Base-by-base conservation (phyloP, 2,329 filamentous ascomycete species). In the Nothophoma quercina region DNA sequence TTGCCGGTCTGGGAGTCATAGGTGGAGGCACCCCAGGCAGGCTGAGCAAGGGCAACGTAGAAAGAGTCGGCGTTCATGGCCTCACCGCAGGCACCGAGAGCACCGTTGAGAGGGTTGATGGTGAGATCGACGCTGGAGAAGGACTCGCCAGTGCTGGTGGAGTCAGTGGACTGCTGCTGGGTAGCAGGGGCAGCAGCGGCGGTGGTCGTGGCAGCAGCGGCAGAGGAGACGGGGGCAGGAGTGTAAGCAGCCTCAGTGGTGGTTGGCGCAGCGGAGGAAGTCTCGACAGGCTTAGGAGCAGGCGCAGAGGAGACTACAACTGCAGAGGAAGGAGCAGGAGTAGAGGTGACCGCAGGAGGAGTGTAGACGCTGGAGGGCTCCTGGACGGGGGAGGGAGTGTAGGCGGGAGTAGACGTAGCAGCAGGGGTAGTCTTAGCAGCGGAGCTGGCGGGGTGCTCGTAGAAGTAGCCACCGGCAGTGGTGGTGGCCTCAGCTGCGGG, bases 101-200 rank as follows among this genome's bases (percentile, higher is more conserved):
- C 67, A 32, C 67, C 69, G 3, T 34, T 48, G 59, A 63, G 66
- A 59, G 69, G 61, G 62, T 75, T 71, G 62, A 72, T 63, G 56
- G 71, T 75, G 30, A 72, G 62, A 56, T 72, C 68, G 21, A 58
- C 45, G 13, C 19, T 7, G 18, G 26, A n/a, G 62, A 53, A 62
- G 5, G 12, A n/a, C 16, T 51, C 36, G 30, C 61, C 58, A 28
- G 47, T 21, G 29, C 38, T 33, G 23, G 39, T 16, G 16, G 49
- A 48, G 38, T 36, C 35, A 15, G 44, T 25, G 9, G 50, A 21
- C 21, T 22, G 15, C 43, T 48, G 41, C 29, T 23, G 54, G 43
- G 19, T 15, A 26, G 19, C 36, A 36, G 39, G 28, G 26, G 44
- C 38, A 38, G 51, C 48, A 30, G 34, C 42, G 25, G 47, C 35